Evolutionary conservation across 2,329 filamentous ascomycete genomes (phyloP).

Genomic region (Paraphoma chrysanthemicola): DNA sequence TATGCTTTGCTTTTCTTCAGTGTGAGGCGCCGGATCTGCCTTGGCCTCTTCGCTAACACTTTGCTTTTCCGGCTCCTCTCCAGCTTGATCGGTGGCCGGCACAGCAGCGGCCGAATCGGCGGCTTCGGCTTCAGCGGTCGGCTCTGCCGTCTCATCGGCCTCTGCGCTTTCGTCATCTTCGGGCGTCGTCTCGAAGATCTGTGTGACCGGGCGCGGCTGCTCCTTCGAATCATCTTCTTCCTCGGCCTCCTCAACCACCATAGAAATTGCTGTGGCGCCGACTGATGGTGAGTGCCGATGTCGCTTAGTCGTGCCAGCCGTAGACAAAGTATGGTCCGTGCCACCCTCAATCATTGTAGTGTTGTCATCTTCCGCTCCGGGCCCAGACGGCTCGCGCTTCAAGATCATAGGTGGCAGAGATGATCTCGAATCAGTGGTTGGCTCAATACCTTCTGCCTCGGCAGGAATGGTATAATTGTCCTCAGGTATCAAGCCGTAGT

Average conservation of each 20-base stretch:
- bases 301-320: slow-evolving; percentile 75
- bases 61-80: slow-evolving; percentile 25
- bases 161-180: slow-evolving; percentile 13
- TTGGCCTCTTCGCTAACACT: slow-evolving; percentile 21
- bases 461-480: slow-evolving; percentile 96
- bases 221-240: slow-evolving; percentile 54
- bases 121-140: slow-evolving; percentile 20
- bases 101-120: slow-evolving; percentile 22
- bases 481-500: slow-evolving; percentile 84
- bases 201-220: slow-evolving; percentile 18
- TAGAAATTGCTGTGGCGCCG: slow-evolving; percentile 74
- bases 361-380: slow-evolving; percentile 27
- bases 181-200: slow-evolving; percentile 24
- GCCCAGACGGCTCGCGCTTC: slow-evolving; percentile 43
- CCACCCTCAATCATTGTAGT: slow-evolving; percentile 27
- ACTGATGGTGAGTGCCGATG: slow-evolving; percentile 85
- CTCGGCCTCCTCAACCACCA: slow-evolving; percentile 83
- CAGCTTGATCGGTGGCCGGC: slow-evolving; percentile 11
- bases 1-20: slow-evolving; percentile 12
- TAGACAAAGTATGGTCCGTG: slow-evolving; percentile 58
- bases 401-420: slow-evolving; percentile 40
- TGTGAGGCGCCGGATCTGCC: slow-evolving; percentile 13
- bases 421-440: slow-evolving; percentile 53
- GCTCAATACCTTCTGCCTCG: slow-evolving; percentile 80
- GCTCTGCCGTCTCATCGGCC: slow-evolving; percentile 24